Evolutionary conservation across 805 yeast species (phyloP).

Genomic region (Lipomyces yamadae): DNA sequence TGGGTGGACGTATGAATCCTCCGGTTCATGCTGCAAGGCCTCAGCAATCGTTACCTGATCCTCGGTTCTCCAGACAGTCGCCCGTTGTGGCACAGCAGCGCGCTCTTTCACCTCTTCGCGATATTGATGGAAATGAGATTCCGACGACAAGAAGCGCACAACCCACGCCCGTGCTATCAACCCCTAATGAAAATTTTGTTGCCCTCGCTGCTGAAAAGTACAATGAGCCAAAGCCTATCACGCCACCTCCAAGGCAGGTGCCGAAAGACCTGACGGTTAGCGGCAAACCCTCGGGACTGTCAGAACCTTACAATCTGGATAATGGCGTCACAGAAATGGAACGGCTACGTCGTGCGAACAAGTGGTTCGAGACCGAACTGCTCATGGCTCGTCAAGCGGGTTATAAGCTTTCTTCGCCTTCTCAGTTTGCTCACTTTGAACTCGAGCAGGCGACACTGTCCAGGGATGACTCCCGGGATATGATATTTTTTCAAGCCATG

Average conservation of each 20-base stretch:
- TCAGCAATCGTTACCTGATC: slow-evolving; percentile 11
- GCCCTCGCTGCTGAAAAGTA: neutral
- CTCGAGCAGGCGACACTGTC: slow-evolving; percentile 15
- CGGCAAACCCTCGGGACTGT: too few relatives aligned
- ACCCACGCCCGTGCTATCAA: neutral
- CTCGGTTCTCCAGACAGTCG: slow-evolving; percentile 16
- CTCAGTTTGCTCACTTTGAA: slow-evolving; percentile 21
- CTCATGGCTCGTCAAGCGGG: slow-evolving; percentile 38
- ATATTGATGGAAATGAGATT: slow-evolving; percentile 24
- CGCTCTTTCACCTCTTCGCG: slow-evolving; percentile 24
- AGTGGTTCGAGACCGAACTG: slow-evolving; percentile 39
- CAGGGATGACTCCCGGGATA: slow-evolving; percentile 11
- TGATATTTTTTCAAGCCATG: slow-evolving; percentile 28
- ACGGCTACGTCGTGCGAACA: slow-evolving; percentile 24
- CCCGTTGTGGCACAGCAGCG: slow-evolving; percentile 2
- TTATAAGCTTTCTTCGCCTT: slow-evolving; percentile 25
- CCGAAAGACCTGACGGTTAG: neutral
- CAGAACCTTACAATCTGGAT: slow-evolving; percentile 1
- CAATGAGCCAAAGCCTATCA: neutral
- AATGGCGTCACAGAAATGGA: slow-evolving; percentile 22
- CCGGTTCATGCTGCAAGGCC: neutral
- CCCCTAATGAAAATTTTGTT: neutral
- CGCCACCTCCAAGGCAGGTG: neutral
- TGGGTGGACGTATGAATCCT: neutral
- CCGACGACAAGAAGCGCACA: slow-evolving; percentile 1